These are phyloP conservation scores for Tetrapisispora iriomotensis DNA, from an alignment of 805 yeast species.

Conservation along the genomic window DNA sequence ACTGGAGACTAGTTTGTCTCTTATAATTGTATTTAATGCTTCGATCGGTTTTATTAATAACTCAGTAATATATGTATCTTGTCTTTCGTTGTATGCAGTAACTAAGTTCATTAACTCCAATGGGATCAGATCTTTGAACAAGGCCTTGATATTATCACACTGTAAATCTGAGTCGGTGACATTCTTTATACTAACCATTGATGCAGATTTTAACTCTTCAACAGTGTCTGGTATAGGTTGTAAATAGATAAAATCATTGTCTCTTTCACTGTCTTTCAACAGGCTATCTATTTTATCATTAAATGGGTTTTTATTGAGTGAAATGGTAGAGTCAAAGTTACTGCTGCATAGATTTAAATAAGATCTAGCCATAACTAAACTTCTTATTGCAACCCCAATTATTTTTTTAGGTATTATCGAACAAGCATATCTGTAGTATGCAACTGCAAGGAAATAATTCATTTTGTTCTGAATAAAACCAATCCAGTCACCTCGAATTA, in stretches of 20 bases:
- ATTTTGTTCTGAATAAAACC: slow-evolving; percentile 50
- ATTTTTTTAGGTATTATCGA: slow-evolving; percentile 28
- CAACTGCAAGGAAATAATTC: slow-evolving; percentile 60
- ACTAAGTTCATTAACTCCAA: slow-evolving; percentile 54
- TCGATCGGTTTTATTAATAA: slow-evolving; percentile 41
- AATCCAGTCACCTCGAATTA: slow-evolving; percentile 55
- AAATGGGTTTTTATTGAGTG: slow-evolving; percentile 31
- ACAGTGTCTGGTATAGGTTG: slow-evolving; percentile 51
- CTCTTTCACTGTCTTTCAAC: slow-evolving; percentile 53
- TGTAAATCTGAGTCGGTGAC: slow-evolving; percentile 25
- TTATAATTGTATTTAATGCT: slow-evolving; percentile 37
- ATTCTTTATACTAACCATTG: slow-evolving; percentile 43
- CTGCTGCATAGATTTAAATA: not conserved
- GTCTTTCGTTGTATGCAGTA: slow-evolving; percentile 58
- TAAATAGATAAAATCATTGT: slow-evolving; percentile 71
- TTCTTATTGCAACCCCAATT: slow-evolving; percentile 62
- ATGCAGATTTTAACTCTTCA: slow-evolving; percentile 35
- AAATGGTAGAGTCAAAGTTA: not conserved
- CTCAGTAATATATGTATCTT: slow-evolving; percentile 39
- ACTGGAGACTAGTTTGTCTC: slow-evolving; percentile 38
- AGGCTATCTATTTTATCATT: slow-evolving; percentile 35
- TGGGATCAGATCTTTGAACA: slow-evolving; percentile 63
- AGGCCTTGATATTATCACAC: slow-evolving; percentile 18
- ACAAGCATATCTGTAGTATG: slow-evolving; percentile 53
- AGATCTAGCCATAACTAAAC: slow-evolving; percentile 29